phyloP scores from a whole-genome alignment of 1,139 yeast species.

The Chernovozyma aurita region DNA sequence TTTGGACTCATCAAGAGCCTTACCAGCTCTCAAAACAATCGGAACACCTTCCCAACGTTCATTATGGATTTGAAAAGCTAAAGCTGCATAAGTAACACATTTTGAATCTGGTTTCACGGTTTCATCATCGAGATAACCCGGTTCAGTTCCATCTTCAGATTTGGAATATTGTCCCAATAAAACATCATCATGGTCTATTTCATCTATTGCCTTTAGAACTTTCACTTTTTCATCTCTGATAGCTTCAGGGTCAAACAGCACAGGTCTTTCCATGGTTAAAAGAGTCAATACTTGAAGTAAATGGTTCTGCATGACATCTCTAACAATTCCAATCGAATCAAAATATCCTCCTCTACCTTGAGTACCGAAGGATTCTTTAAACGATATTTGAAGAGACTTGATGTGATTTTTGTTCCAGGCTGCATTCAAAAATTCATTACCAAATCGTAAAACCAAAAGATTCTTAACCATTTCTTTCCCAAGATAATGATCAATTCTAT shows the following conservation, averaged over 20 bases:
- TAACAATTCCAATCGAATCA: constrained; percentile 88
- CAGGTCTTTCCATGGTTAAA: constrained; percentile 94
- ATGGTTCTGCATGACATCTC: constrained; percentile 99
- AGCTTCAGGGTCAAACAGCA: constrained; percentile 83
- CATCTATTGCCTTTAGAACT: constrained; percentile 76
- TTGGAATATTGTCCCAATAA: constrained; percentile 84
- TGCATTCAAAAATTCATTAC: constrained; percentile 78
- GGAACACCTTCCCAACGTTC: constrained; percentile 99
- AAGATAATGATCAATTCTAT: constrained; percentile 93
- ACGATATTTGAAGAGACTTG: constrained; percentile 76
- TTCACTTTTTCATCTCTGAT: constrained; percentile 95
- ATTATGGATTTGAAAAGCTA: constrained; percentile 71
- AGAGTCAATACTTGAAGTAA: constrained; percentile 86
- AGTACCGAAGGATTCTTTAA: constrained; percentile 96
- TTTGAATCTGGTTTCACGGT: constrained; percentile 81
- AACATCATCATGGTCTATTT: constrained; percentile 61
- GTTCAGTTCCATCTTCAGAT: constrained; percentile 84
- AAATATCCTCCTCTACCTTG: constrained; percentile 99
- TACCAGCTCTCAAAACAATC: constrained; percentile 91
- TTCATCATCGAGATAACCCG: constrained; percentile 87
- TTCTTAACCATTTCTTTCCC: constrained; percentile 99
- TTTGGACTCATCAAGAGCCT: constrained; percentile 86
- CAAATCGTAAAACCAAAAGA: constrained; percentile 81
- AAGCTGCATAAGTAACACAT: constrained; percentile 90
- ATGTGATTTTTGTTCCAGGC: constrained; percentile 83